Conservation (phyloP, 2,329 filamentous ascomycete genomes). For the Triangularia verruculosa region DNA sequence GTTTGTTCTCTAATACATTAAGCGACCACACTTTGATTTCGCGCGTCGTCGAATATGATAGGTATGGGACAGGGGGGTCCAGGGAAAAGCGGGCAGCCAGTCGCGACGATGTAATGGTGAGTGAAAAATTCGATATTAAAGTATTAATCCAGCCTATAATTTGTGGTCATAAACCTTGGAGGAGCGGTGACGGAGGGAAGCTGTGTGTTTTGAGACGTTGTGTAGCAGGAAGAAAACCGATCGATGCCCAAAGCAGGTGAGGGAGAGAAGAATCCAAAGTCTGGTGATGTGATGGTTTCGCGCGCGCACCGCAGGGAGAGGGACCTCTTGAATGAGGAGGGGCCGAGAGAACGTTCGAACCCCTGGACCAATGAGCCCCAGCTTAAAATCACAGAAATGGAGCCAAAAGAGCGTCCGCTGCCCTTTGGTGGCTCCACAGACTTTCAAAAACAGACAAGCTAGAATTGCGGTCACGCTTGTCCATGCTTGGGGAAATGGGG, state of each 20-base stretch:
- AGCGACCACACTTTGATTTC: not conserved
- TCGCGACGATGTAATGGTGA: not conserved
- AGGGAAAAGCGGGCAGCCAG: not conserved
- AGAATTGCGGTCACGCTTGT: conserved; percentile 7
- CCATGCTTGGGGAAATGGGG: not conserved
- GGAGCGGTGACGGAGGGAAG: not conserved
- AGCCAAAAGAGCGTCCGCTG: conserved; percentile 5
- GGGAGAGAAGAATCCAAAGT: not conserved
- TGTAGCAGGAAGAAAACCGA: not conserved
- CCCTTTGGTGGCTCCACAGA: conserved; percentile 5
- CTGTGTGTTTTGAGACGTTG: not conserved
- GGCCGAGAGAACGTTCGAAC: not conserved
- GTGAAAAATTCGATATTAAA: conserved; percentile 1
- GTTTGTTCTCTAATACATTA: not conserved
- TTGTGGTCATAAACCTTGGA: not conserved
- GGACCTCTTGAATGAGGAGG: conserved; percentile 1
- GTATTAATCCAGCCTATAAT: not conserved
- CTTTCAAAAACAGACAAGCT: conserved; percentile 8
- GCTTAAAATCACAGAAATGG: conserved; percentile 9
- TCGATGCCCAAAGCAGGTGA: not conserved
- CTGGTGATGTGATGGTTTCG: not conserved
- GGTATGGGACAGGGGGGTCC: not conserved
- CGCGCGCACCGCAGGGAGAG: not conserved
- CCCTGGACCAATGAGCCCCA: conserved; percentile 7
- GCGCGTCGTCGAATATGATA: not conserved